Conservation (phyloP, 176 grass and related monocot species). For the Cenchrus americanus region DNA sequence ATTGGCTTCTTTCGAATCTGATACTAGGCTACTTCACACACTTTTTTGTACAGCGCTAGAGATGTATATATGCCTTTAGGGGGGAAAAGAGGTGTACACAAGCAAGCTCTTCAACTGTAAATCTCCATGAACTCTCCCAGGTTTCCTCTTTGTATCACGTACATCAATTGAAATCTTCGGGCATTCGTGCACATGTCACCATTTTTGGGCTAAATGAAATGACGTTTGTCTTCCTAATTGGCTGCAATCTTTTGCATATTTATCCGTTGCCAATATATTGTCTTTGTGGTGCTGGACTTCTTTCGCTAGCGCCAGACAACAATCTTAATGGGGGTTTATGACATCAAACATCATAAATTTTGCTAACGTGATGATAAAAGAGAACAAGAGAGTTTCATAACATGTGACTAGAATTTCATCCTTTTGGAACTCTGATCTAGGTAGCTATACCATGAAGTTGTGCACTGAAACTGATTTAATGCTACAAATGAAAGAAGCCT, state of each 20-base stretch:
- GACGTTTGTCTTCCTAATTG: no score
- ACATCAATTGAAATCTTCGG: neutral
- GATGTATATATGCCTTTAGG: conserved; percentile 27
- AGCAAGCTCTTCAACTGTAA: conserved; percentile 36
- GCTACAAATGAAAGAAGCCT: neutral
- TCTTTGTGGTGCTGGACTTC: neutral
- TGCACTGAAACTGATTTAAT: no score
- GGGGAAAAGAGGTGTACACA: conserved; percentile 1
- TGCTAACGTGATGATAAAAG: no score
- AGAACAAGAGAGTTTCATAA: no score
- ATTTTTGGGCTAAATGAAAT: conserved; percentile 7
- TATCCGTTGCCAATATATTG: neutral
- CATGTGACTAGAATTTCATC: no score
- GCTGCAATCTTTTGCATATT: conserved; percentile 18
- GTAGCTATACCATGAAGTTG: no score
- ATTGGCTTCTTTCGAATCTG: neutral
- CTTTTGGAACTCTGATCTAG: no score
- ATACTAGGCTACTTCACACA: neutral
- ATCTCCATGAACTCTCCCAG: conserved; percentile 1
- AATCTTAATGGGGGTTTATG: no score
- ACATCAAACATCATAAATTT: no score
- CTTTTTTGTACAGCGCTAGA: conserved; percentile 40
- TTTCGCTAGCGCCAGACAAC: neutral
- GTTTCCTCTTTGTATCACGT: neutral
- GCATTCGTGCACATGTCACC: neutral